A percentile compares a stretch with the other conserved stretches of the same genome.
These are phyloP conservation scores for Calonectria hawksworthii DNA, from an alignment of 2,329 filamentous ascomycete genomes.

Conservation along the genomic window DNA sequence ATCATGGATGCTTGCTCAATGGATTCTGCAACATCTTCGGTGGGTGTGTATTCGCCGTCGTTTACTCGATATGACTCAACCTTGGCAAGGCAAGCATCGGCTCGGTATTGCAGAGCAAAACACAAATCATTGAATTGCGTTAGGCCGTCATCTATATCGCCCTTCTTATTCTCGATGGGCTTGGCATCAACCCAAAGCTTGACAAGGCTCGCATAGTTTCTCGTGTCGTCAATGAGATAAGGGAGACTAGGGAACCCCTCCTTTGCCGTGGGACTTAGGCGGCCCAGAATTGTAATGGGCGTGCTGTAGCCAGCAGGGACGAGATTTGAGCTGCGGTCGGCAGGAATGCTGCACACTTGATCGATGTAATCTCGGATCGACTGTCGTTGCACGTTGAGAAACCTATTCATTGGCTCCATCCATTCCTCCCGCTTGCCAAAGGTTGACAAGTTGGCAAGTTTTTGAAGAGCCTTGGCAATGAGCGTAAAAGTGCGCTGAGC, in stretches of 20 bases:
- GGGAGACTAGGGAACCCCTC: conserved; percentile 96
- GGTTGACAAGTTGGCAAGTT: conserved; percentile 88
- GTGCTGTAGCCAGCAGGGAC: conserved; percentile 92
- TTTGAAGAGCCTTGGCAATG: conserved; percentile 93
- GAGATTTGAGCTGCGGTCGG: conserved; percentile 73
- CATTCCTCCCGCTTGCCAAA: conserved; percentile 97
- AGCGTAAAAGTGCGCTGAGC: conserved; percentile 91
- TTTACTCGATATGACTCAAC: conserved; percentile 61
- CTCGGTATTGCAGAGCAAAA: conserved; percentile 62
- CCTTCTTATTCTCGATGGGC: conserved; percentile 53
- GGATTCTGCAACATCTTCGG: conserved; percentile 60
- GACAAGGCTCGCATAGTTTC: conserved; percentile 87
- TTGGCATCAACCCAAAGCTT: conserved; percentile 80
- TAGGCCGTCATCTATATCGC: conserved; percentile 63
- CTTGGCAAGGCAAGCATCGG: conserved; percentile 65
- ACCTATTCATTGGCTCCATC: conserved; percentile 99
- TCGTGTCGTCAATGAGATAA: conserved; percentile 90
- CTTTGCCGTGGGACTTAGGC: conserved; percentile 82
- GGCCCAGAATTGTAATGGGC: conserved; percentile 88
- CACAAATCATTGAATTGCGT: conserved; percentile 68
- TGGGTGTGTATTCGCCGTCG: conserved; percentile 50
- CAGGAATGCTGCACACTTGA: conserved; percentile 84
- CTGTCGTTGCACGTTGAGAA: conserved; percentile 80
- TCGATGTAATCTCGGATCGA: conserved; percentile 92
- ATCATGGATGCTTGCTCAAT: conserved; percentile 60